A percentile compares a stretch with the other conserved stretches of the same genome.
Evolutionary conservation across 2,329 filamentous ascomycete genomes (phyloP).

Genomic region (Graphiopsis chlorocephala): DNA sequence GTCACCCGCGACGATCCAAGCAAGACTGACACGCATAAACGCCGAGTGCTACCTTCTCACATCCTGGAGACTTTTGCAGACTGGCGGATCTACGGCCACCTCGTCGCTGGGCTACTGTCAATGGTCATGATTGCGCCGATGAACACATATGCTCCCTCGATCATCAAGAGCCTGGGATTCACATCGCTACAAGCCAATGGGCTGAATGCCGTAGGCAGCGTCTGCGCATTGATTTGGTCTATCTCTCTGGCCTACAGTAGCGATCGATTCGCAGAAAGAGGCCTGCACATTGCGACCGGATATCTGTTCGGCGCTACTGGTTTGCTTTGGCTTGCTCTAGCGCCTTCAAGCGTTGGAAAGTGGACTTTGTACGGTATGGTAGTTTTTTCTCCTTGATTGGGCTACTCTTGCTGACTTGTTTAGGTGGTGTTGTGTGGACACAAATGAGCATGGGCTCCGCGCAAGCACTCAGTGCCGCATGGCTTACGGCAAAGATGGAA

Average conservation of each 20-base stretch:
- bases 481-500: neutral
- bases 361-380: neutral
- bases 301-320: neutral
- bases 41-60: neutral
- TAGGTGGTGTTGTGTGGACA: neutral
- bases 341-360: neutral
- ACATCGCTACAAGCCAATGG: slow-evolving; percentile 2
- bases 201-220: neutral
- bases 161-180: neutral
- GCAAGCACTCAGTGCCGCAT: neutral
- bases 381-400: too few relatives aligned
- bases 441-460: slow-evolving; percentile 2
- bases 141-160: neutral
- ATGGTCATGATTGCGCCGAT: slow-evolving; percentile 3
- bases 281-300: neutral
- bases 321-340: neutral
- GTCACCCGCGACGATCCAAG: neutral
- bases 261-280: neutral
- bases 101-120: neutral
- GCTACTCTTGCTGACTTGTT: neutral
- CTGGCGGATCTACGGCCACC: slow-evolving; percentile 1
- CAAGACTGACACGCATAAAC: neutral
- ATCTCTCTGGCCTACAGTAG: neutral
- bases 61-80: neutral
- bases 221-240: neutral